These are phyloP conservation scores for Russula sp. DNA, from an alignment of 768 basidiomycete species.

Conservation along the genomic window DNA sequence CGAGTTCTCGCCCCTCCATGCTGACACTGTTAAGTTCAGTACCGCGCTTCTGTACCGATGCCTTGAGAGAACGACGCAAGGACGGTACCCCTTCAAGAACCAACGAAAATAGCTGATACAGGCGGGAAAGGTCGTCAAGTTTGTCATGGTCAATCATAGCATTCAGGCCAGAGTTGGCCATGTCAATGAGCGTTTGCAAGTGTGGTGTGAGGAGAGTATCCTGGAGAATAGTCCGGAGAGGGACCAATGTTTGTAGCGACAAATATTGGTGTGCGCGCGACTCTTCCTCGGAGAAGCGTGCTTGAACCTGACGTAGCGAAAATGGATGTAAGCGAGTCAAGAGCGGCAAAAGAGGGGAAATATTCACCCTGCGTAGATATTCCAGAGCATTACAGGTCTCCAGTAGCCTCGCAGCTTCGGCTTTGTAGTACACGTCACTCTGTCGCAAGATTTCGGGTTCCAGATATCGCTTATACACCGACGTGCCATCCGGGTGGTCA, in stretches of 20 bases:
- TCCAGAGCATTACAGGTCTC: constrained; percentile 73
- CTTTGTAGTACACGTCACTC: constrained; percentile 72
- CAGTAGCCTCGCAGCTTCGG: constrained; percentile 66
- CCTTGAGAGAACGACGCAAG: constrained; percentile 62
- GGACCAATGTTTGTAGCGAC: constrained; percentile 60
- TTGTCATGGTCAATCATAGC: constrained; percentile 81
- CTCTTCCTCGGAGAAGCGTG: constrained; percentile 75
- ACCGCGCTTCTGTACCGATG: constrained; percentile 68
- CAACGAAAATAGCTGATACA: constrained; percentile 69
- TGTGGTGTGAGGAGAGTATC: constrained; percentile 72
- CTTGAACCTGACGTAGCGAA: constrained; percentile 56
- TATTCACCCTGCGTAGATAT: constrained; percentile 69
- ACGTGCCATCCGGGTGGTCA: constrained; percentile 42
- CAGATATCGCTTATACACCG: constrained; percentile 77
- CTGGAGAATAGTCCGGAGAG: constrained; percentile 72
- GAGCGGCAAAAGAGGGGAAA: constrained; percentile 21
- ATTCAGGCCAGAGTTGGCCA: constrained; percentile 81
- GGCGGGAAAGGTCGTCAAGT: constrained; percentile 63
- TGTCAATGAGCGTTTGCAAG: constrained; percentile 63
- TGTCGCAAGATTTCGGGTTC: constrained; percentile 77
- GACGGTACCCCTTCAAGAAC: constrained; percentile 61
- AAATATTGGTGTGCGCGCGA: constrained; percentile 84
- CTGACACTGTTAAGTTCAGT: constrained; percentile 66
- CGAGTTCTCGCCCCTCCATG: constrained; percentile 32
- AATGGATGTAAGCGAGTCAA: background rate